Evolutionary conservation across 352 stramenopile genomes (phyloP), one percentile per base, ranked within the genome.

Genomic region (Phytophthora hibernalis): DNA sequence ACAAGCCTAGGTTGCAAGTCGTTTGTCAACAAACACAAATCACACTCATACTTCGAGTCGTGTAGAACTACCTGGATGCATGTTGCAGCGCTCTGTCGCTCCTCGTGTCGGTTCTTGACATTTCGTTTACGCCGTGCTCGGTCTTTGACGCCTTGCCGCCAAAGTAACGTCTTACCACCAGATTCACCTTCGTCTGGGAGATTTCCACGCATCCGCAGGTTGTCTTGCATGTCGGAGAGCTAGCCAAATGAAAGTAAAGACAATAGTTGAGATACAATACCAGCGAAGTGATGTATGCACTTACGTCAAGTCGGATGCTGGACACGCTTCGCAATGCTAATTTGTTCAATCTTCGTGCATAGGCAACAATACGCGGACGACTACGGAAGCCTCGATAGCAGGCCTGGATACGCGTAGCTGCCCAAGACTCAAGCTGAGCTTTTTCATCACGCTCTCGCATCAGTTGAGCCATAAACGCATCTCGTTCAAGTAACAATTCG

Each of bases 391-490:
- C 80, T 5, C 82, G 70, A 50, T 82, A 92, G 55, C 72, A 83
- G 5, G 82, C 74, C 48, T 92, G 84, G 58, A 92, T 90, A 35
- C 78, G 84, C 9, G 72, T 90, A 5, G 80, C 79, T 5, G 84
- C 84, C 84, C 84, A 92, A 15, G 47, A 66, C 24, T 92, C 84
- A 0, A 89, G 68, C 24, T 64, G 37, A 0, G 49, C 15, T 28
- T 90, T 90, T 26, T 86, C 77, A 1, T 75, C 60, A 6, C 82
- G 74, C 42, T 92, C 84, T 15, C 71, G 64, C 3, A 67, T 38
- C 21, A 92, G 61, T 42, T 89, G 79, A 7, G 67, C 68, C 82
- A 91, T 88, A 44, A 91, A 92, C 7, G 54, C 71, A 44, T 90
- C 77, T 54, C 81, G 70, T 42, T 92, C 84, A 2, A 82, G 52